These are phyloP conservation scores for Neurospora intermedia DNA, from an alignment of 495 filamentous ascomycete genomes.

Conservation along the genomic window DNA sequence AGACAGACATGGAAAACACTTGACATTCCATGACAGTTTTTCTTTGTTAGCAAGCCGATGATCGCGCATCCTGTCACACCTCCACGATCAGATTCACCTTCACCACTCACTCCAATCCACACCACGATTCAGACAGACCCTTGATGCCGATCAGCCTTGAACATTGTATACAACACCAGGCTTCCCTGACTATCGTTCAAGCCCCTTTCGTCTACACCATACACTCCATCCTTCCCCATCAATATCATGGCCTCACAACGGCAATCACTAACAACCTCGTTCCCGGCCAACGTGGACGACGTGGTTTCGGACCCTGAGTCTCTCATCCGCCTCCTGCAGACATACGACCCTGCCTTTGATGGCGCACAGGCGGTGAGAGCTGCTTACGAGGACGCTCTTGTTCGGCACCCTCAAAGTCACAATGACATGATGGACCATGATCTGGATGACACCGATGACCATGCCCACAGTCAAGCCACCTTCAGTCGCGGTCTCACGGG, in stretches of 20 bases:
- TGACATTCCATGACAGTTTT: neutral
- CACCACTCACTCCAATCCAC: neutral
- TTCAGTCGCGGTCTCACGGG: conserved; percentile 10
- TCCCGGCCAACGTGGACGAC: neutral
- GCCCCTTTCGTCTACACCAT: neutral
- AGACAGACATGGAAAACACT: neutral
- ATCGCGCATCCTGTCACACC: neutral
- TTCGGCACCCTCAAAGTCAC: neutral
- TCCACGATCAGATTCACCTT: neutral
- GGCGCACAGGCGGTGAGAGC: conserved; percentile 19
- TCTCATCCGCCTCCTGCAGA: conserved; percentile 14
- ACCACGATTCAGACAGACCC: neutral
- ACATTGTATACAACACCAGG: neutral
- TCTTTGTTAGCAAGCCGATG: neutral
- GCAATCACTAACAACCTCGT: neutral
- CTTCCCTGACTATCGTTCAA: neutral
- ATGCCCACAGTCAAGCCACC: conserved; percentile 7
- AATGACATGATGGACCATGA: neutral
- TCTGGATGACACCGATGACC: conserved; percentile 3
- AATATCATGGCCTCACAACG: neutral
- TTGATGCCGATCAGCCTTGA: neutral
- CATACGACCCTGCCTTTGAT: conserved; percentile 20
- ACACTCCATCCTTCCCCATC: neutral
- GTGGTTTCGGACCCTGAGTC: conserved; percentile 16
- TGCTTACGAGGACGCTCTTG: conserved; percentile 1